Evolutionary conservation across 225 moss, liverwort and hornwort species (phyloP), one percentile per base, ranked within the genome.

Genomic region (Pleurozium schreberi): DNA sequence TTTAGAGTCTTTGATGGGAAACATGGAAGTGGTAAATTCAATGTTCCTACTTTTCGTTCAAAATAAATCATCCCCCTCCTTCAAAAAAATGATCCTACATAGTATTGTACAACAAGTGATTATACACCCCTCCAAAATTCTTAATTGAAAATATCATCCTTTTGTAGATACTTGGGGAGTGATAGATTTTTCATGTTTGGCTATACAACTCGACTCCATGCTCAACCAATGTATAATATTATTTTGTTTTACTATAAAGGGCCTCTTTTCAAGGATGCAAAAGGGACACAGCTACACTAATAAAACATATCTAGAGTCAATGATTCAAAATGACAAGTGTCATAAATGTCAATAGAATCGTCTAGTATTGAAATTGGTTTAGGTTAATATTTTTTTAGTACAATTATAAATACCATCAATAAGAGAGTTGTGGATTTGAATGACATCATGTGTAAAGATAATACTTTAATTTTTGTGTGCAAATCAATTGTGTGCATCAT

Each of bases 91-190:
- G 17, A 10, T 45, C 45, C 17, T 27, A 9, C 3, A 42, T 15
- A 70, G 42, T 27, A 42, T 26, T 40, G 11, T 69, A 4, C 40
- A 69, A 42, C 3, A 71, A 43, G 4, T 43, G 43, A 71, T 27
- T 43, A 9, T 43, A 0, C 28, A 71, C 6, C 3, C 27, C 12
- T 43, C 10, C 0, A 0, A 0, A 71, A 71, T 43, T 28, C 4
- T 43, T 43, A 9, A 16, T 26, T 43, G 1, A 42, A 42, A 0
- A 27, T 36, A 43, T 27, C 16, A 8, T 68, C n/a, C 23, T 70
- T 70, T 71, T 0, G 1, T 43, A 0, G 27, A 43, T 43, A 43
- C 17, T 11, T 28, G 2, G 15, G 0, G 3, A 43, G 5, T 42
- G 8, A 71, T 26, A 43, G 9, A 27, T 26, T 16, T 43, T 71